These are phyloP conservation scores for Fagopyrum tataricum DNA, from an alignment of 148 eudicot species.

Conservation along the genomic window DNA sequence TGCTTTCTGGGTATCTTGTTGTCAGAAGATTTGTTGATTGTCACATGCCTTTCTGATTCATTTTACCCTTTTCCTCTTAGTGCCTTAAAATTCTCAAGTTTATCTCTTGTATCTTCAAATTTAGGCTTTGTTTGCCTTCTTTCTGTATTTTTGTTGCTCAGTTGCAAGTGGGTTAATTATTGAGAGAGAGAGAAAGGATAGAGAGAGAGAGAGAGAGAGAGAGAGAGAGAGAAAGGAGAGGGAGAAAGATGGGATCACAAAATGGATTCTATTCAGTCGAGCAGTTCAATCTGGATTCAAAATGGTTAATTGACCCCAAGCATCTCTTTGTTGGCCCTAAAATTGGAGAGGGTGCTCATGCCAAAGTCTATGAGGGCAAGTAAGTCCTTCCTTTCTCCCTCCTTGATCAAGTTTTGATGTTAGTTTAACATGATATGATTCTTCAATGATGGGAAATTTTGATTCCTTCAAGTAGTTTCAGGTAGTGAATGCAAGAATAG, in stretches of 20 bases:
- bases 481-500: too few relatives aligned
- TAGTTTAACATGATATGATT: too few relatives aligned
- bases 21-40: neutral
- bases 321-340: slow-evolving; percentile 39
- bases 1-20: neutral
- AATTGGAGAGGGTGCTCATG: slow-evolving; percentile 49
- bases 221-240: slow-evolving; percentile 14
- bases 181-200: neutral
- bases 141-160: neutral
- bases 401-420: too few relatives aligned
- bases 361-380: slow-evolving; percentile 44
- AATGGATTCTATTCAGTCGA: slow-evolving; percentile 28
- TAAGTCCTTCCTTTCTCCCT: slow-evolving; percentile 17
- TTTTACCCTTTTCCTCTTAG: neutral
- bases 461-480: too few relatives aligned
- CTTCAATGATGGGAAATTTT: too few relatives aligned
- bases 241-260: slow-evolving; percentile 23
- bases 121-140: neutral
- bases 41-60: slow-evolving; percentile 3
- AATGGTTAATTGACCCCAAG: slow-evolving; percentile 37
- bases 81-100: neutral
- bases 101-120: neutral
- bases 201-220: neutral
- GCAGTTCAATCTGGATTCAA: slow-evolving; percentile 34
- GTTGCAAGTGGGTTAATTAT: neutral